Conservation (phyloP, 1,139 yeast species). For the Spathaspora sp. region DNA sequence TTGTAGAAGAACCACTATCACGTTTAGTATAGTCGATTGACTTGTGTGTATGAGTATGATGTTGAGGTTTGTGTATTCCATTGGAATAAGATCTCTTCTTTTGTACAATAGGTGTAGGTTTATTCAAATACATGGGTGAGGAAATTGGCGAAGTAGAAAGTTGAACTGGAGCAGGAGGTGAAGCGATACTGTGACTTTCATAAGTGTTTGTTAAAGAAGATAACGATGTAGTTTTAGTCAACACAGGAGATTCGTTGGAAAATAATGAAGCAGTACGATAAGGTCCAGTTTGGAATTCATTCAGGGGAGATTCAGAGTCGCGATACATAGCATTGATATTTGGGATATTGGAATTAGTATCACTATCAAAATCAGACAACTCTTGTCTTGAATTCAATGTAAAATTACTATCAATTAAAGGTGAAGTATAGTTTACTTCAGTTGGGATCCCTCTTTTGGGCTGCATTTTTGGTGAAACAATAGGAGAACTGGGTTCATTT, state of each 20-base stretch:
- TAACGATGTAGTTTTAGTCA: slow-evolving; percentile 14
- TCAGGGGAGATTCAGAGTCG: slow-evolving; percentile 6
- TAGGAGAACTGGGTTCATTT: slow-evolving; percentile 5
- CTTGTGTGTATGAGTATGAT: slow-evolving; percentile 10
- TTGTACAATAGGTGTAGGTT: slow-evolving; percentile 18
- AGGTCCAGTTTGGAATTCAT: slow-evolving; percentile 3
- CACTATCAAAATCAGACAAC: background rate
- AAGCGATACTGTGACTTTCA: slow-evolving; percentile 28
- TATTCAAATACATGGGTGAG: background rate
- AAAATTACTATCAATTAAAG: background rate
- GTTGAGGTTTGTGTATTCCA: slow-evolving; percentile 33
- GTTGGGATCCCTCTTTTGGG: background rate
- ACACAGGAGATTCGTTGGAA: slow-evolving; percentile 9
- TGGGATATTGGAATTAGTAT: slow-evolving; percentile 8
- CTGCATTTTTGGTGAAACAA: slow-evolving; percentile 6
- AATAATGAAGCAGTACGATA: slow-evolving; percentile 10
- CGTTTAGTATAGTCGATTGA: background rate
- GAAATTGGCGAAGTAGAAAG: slow-evolving; percentile 13
- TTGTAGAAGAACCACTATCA: slow-evolving; percentile 2
- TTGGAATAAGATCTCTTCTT: slow-evolving; percentile 22
- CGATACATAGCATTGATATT: background rate
- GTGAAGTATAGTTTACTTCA: background rate
- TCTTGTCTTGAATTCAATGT: background rate
- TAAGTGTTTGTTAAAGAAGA: slow-evolving; percentile 25
- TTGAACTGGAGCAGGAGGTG: slow-evolving; percentile 21